These are phyloP conservation scores for Sisymbrium irio DNA, from an alignment of 345 rosid species.

Conservation along the genomic window DNA sequence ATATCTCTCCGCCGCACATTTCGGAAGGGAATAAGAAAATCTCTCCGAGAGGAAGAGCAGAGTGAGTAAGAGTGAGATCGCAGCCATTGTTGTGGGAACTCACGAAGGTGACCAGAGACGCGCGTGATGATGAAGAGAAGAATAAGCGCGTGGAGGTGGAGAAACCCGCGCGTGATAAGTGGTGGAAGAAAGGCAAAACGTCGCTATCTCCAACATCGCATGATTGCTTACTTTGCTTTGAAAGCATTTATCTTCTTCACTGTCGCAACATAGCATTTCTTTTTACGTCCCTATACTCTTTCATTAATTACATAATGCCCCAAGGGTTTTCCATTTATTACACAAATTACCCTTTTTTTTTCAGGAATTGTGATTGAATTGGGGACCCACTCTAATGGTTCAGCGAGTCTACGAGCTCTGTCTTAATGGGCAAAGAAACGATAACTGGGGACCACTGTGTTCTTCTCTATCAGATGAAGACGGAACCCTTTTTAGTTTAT, in stretches of 20 bases:
- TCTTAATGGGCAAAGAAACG: background rate
- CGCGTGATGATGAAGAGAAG: background rate
- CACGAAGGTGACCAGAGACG: background rate
- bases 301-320: background rate
- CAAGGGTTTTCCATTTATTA: accelerated
- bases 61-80: background rate
- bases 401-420: background rate
- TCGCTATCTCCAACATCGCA: background rate
- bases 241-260: background rate
- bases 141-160: conserved; percentile 6
- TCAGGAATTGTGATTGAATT: background rate
- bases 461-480: background rate
- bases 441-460: conserved; percentile 5
- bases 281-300: background rate
- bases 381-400: background rate
- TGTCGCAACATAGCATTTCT: background rate
- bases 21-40: background rate
- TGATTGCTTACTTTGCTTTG: background rate
- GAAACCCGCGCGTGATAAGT: conserved; percentile 3
- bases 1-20: background rate
- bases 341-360: background rate
- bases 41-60: conserved; percentile 4
- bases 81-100: background rate
- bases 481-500: background rate
- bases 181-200: background rate